Base-by-base conservation (phyloP, 805 yeast species). In the Candida chilensis region DNA sequence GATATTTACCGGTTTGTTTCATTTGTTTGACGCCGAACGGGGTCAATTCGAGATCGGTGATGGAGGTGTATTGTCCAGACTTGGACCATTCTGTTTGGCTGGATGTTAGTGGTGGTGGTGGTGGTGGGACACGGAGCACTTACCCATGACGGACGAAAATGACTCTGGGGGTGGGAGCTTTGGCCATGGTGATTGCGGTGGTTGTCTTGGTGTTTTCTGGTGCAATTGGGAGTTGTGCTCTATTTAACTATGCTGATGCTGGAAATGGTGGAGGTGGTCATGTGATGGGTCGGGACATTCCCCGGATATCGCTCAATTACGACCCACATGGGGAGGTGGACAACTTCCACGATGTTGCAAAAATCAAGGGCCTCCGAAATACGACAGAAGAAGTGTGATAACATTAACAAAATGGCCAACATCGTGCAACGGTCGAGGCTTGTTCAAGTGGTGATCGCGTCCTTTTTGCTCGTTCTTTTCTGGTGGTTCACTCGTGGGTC, bases 61-160 rank as follows among this genome's bases (percentile, higher is more conserved):
- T 40, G 3, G 96, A 85, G 4, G 97, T 90, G 57, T 84, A 80
- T 51, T 85, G 95, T 16, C 97, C 97, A 2, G 87, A 70, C 46
- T 82, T 78, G 27, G 96, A 88, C 97, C 97, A 88, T 53, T 79
- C 94, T 2, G 97, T 88, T 60, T 88, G 95, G 17, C 72, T 54
- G 18, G 7, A 17, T 15, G 13, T 27, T 27, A 31, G 28, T 26
- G 5, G n/a, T 16, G 28, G 22, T 22, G 27, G 32, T 15, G 8
- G 28, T 22, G 9, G 19, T 12, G 8, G 5, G 17, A 8, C 11
- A 10, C 10, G 5, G 17, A 3, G 3, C 9, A 42, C 54, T 22
- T 40, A 52, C 42, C 90, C 90, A 42, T 82, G 92, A 50, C 92
- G 85, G 29, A 80, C 70, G 39, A 80, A 72, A 16, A 80, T 66